Percentiles rank a stretch among this genome's conserved stretches.
These are phyloP conservation scores for Leccinum fibrillosum DNA, from an alignment of 768 basidiomycete genomes.

Conservation along the genomic window DNA sequence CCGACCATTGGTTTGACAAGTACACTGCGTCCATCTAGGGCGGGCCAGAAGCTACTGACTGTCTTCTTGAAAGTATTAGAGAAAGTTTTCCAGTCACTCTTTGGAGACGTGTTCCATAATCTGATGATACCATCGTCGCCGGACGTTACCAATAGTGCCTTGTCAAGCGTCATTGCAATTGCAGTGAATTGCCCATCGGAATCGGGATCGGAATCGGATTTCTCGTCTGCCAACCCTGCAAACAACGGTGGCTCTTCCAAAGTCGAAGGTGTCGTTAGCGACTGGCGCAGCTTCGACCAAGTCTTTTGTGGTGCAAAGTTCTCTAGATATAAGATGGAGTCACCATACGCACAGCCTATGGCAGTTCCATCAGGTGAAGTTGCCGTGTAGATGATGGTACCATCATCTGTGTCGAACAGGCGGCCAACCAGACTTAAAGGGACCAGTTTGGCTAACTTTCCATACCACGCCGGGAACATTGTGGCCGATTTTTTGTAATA, in stretches of 20 bases:
- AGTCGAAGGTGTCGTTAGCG: conserved; percentile 1
- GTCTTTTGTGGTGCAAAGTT: background rate
- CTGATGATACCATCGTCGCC: conserved; percentile 5
- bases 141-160: conserved; percentile 8
- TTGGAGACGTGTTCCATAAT: conserved; percentile 12
- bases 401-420: conserved; percentile 9
- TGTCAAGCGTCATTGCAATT: conserved; percentile 10
- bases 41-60: conserved; percentile 4
- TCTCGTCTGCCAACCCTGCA: too few species aligned
- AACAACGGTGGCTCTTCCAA: conserved; percentile 9
- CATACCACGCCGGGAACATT: conserved; percentile 15
- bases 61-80: background rate
- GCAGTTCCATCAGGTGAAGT: conserved; percentile 9
- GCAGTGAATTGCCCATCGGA: background rate
- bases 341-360: background rate
- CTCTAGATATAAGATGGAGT: conserved; percentile 4
- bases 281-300: conserved; percentile 5
- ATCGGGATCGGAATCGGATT: background rate
- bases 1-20: conserved; percentile 10
- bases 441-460: conserved; percentile 6
- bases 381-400: background rate
- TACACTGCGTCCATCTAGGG: conserved; percentile 11
- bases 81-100: conserved; percentile 6
- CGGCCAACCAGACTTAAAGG: conserved; percentile 4
- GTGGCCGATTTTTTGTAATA: conserved; percentile 5